phyloP scores from a whole-genome alignment of 306 rosid genomes.

The Castanea sativa region DNA sequence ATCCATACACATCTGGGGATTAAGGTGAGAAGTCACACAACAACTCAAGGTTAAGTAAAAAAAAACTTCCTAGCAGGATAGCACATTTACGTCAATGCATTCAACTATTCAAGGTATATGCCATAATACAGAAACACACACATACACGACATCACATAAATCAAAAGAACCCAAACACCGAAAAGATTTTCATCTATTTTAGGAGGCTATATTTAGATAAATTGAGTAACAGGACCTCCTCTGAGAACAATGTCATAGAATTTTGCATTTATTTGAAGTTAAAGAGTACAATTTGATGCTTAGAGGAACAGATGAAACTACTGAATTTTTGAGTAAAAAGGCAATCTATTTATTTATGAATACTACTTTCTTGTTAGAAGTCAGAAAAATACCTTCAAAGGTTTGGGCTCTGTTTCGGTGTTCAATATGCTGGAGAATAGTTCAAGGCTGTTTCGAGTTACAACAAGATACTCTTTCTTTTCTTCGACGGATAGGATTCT shows the following conservation, averaged over 20 bases:
- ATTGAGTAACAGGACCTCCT: not conserved
- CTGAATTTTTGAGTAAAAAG: conserved; percentile 7
- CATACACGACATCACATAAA: not conserved
- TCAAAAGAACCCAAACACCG: conserved; percentile 1
- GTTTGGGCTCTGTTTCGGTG: conserved; percentile 64
- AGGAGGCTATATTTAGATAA: not conserved
- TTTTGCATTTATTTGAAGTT: not conserved
- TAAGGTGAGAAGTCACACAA: not conserved
- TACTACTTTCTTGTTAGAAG: not conserved
- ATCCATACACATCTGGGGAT: not conserved
- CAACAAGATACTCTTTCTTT: conserved; percentile 60
- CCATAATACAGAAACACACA: not conserved
- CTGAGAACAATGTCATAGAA: not conserved
- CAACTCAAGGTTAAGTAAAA: not conserved
- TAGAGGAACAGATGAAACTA: not conserved
- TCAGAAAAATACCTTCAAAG: conserved; percentile 54
- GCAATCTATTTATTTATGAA: not conserved
- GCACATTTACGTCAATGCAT: not conserved
- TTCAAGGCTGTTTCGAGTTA: conserved; percentile 78
- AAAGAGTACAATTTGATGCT: not conserved
- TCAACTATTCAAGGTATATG: not conserved
- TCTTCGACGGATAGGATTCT: conserved; percentile 50
- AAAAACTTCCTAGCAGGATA: not conserved
- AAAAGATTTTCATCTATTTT: conserved; percentile 1
- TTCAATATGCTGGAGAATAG: conserved; percentile 64